Base-by-base conservation (phyloP, 768 basidiomycete species). In the Chlorophyllum brunneum region DNA sequence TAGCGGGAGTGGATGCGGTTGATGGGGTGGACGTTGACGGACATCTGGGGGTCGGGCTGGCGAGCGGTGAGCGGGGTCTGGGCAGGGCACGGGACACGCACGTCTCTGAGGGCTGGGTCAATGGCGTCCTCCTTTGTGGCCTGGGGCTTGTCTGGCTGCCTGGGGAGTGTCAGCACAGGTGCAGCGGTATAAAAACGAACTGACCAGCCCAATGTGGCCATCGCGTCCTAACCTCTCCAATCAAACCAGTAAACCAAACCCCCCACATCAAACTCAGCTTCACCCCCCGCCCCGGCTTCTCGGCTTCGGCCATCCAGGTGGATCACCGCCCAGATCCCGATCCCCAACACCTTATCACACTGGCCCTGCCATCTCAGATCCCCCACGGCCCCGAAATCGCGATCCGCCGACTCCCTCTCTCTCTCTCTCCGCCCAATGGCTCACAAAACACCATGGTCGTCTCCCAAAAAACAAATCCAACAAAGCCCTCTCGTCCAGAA, bases 191-290 rank as follows among this genome's bases (percentile, higher is more conserved):
- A 67, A 64, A 57, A 54, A 48, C 48, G 47, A 42, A 58, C 63
- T 40, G 40, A 68, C 67, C 67, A 67, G 59, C 62, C 64, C 65
- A 64, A 68, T 59, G 63, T 57, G 63, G 66, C 55, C 66, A 67
- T 67, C 41, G 54, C 59, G 46, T 18, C 22, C 4, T 10, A 20
- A 40, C 39, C 15, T 24, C 54, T 44, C 43, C 50, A 54, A 53
- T 48, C 51, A 51, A 56, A 54, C 51, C 51, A 52, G 49, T 52
- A 44, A 43, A 44, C 51, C 51, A 52, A 43, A 51, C 34, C 41
- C 48, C 48, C 26, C 15, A 46, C 31, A 42, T 26, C 39, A 15
- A 20, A 30, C 54, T 42, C 34, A 37, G 31, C 16, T 54, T 41
- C 38, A 51, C n/a, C 15, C 29, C 16, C 39, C 37, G 33, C 18